phyloP scores from a whole-genome alignment of 2,329 filamentous ascomycete species.

The Fusarium sambucinum region DNA sequence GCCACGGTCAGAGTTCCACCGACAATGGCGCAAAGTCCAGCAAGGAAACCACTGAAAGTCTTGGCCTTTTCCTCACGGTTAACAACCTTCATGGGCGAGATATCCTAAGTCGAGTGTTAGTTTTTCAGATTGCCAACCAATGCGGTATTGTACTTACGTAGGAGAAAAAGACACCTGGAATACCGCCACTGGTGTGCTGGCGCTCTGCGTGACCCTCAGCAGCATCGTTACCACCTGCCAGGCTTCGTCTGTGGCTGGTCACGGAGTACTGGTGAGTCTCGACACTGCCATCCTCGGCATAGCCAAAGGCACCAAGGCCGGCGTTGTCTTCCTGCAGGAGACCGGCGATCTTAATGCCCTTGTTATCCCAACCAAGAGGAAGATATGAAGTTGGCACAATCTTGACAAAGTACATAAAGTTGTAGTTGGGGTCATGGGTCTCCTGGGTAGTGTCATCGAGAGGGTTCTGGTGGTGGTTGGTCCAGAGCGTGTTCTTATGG shows the following conservation, averaged over 20 bases:
- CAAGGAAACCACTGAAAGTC: slow-evolving; percentile 91
- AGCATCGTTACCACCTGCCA: slow-evolving; percentile 84
- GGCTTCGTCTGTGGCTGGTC: slow-evolving; percentile 92
- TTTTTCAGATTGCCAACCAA: neutral
- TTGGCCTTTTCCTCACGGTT: slow-evolving; percentile 93
- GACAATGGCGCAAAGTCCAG: slow-evolving; percentile 92
- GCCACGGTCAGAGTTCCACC: slow-evolving; percentile 96
- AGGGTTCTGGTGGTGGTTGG: slow-evolving; percentile 91
- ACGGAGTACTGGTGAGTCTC: slow-evolving; percentile 99
- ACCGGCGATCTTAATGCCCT: slow-evolving; percentile 50
- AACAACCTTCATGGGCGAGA: slow-evolving; percentile 99
- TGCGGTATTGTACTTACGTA: slow-evolving; percentile 73
- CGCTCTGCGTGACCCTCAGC: slow-evolving; percentile 93
- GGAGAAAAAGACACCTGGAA: slow-evolving; percentile 98
- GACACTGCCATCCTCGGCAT: slow-evolving; percentile 79
- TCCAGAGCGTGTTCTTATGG: slow-evolving; percentile 71
- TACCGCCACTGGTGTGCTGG: slow-evolving; percentile 88
- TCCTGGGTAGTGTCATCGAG: slow-evolving; percentile 83
- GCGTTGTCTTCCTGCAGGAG: slow-evolving; percentile 70
- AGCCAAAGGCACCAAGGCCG: slow-evolving; percentile 65
- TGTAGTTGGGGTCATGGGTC: slow-evolving; percentile 86
- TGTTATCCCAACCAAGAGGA: slow-evolving; percentile 86
- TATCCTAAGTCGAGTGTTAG: slow-evolving; percentile 71
- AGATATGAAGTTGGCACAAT: slow-evolving; percentile 97
- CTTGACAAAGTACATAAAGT: slow-evolving; percentile 99